Evolutionary conservation across 345 rosid species (phyloP).

Genomic region (Linum lewisii): DNA sequence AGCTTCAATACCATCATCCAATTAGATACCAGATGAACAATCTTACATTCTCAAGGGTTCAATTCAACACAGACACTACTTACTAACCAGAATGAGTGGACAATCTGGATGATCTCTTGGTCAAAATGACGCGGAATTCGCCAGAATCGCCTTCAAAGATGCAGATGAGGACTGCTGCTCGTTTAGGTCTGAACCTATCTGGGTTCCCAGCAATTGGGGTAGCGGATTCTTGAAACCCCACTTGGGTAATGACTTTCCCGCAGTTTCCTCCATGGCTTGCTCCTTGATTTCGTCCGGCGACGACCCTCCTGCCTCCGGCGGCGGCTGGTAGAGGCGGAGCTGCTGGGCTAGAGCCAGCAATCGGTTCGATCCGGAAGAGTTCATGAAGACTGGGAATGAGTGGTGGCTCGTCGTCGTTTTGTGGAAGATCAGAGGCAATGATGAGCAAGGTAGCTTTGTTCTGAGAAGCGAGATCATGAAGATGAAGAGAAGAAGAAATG

Average conservation of each 20-base stretch:
- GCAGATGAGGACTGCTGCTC: constrained; percentile 88
- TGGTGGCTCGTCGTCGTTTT: constrained; percentile 7
- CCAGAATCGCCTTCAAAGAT: constrained; percentile 77
- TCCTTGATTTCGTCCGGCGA: constrained; percentile 41
- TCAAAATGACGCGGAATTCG: constrained; percentile 70
- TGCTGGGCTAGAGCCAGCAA: constrained; percentile 54
- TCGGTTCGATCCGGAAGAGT: constrained; percentile 29
- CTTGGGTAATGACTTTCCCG: constrained; percentile 70
- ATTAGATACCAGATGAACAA: too few species aligned
- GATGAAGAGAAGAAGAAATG: background rate
- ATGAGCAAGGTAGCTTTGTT: constrained; percentile 16
- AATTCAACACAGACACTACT: too few species aligned
- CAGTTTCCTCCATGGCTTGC: constrained; percentile 30
- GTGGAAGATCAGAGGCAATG: background rate
- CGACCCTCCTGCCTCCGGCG: too few species aligned
- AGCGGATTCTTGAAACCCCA: constrained; percentile 76
- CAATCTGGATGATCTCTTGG: constrained; percentile 68
- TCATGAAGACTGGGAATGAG: constrained; percentile 28
- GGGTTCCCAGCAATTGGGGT: constrained; percentile 34
- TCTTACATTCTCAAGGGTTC: too few species aligned
- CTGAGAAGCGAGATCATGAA: constrained; percentile 34
- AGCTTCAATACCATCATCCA: too few species aligned
- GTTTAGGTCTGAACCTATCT: constrained; percentile 56
- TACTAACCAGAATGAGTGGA: constrained; percentile 82
- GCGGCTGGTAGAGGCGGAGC: constrained; percentile 66